Conservation (phyloP, 1,139 yeast genomes). For the Diutina siamensis region DNA sequence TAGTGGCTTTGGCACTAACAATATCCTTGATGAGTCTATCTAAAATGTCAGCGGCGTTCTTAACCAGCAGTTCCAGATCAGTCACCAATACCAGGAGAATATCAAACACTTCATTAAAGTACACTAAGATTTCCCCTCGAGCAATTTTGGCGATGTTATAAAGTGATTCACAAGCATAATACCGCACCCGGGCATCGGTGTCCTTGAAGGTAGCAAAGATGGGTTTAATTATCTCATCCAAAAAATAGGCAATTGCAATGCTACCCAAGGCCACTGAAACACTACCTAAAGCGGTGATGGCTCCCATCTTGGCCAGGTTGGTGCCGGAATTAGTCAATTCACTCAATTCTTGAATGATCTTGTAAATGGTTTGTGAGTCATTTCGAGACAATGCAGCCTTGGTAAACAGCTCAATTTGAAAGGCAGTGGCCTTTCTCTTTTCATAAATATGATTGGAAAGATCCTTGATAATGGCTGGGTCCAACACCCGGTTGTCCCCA, state of each 20-base stretch:
- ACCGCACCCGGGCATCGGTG: constrained; percentile 91
- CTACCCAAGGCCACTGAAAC: constrained; percentile 40
- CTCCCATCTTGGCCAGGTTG: constrained; percentile 38
- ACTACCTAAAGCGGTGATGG: constrained; percentile 39
- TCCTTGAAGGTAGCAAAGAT: constrained; percentile 94
- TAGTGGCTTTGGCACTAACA: constrained; percentile 89
- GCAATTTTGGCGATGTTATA: constrained; percentile 97
- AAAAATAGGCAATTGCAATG: constrained; percentile 44
- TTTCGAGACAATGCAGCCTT: constrained; percentile 66
- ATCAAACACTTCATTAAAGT: constrained; percentile 91
- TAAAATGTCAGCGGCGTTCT: constrained; percentile 90
- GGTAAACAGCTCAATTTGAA: constrained; percentile 65
- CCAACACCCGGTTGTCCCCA: constrained; percentile 31
- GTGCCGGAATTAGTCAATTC: constrained; percentile 32
- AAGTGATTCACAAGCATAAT: constrained; percentile 92
- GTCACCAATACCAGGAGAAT: constrained; percentile 84
- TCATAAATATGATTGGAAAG: constrained; percentile 86
- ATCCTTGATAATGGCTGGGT: constrained; percentile 49
- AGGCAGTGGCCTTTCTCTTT: constrained; percentile 88
- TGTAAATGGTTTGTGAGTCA: constrained; percentile 51
- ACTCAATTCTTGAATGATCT: constrained; percentile 45
- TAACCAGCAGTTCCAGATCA: constrained; percentile 84
- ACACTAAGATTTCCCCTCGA: constrained; percentile 81
- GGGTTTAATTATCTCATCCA: constrained; percentile 84
- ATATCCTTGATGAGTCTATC: constrained; percentile 89